Base-by-base conservation (phyloP, 2,329 filamentous ascomycete genomes). In the Polytolypa hystricis region DNA sequence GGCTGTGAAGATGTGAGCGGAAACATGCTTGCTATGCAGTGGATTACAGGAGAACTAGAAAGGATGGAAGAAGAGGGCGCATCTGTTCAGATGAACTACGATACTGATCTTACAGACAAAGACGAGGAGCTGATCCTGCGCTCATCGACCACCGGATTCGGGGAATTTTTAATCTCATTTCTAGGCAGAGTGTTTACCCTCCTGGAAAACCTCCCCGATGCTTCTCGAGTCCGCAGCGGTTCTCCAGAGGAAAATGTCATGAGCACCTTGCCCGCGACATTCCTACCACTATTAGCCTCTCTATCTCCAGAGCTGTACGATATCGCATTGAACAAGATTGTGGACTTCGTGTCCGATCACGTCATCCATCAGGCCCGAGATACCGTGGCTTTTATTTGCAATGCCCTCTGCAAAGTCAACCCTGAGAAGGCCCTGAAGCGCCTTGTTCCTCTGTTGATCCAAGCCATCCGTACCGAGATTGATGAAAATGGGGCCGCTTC, bases 301-400 rank as follows among this genome's bases (percentile, higher is more conserved):
- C 66, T 98, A 16, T 96, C 91, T 0, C 84, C 89, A 0, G 86
- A 95, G 52, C 74, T 96, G 8, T 98, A 93, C 51, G 91, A 96
- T 51, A 74, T 91, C 55, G 85, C 84, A 0, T 65, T 98, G 34
- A 82, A 93, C 42, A 96, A 96, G 66, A 77, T 98, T 48, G 82
- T 86, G 2, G 77, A 84, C 20, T 98, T 98, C 56, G 82, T 95
- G 17, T 80, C 83, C 1, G 84, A 84, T 44, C 91, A 96, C 62
- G 91, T 98, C 33, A 89, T 98, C 12, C 87, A 98, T 51, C 91
- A 96, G 61, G 89, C 91, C 36, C 73, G 89, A 46, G 91, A 98
- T 67, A 89, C 91, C 5, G 95, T 98, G 82, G 91, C 93, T 1
- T 98, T 94, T 71, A 96, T 96, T 37, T 84, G 89, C 62, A 96